Base-by-base conservation (phyloP, 768 basidiomycete genomes). In the Asterophora lycoperdoides region DNA sequence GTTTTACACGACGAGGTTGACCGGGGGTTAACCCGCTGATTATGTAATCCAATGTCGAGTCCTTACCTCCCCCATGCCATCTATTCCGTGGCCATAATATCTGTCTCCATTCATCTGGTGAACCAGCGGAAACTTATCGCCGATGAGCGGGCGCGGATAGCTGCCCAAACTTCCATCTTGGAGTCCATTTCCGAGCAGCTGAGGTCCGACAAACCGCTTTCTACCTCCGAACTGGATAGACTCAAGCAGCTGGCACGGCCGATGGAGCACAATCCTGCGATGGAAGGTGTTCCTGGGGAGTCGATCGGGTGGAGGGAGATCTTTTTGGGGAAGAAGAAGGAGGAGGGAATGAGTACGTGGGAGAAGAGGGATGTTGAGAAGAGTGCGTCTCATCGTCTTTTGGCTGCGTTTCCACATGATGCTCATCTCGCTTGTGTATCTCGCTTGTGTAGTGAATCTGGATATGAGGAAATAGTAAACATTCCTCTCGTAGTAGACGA, bases 21-120 rank as follows among this genome's bases (percentile, higher is more conserved):
- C n/a, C n/a, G n/a, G n/a, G 17, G 14, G 35, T 13, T 14, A 15
- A 37, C 18, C 26, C 30, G 8, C n/a, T 33, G 44, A 49, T 58
- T 58, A 58, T 49, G 52, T 58, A 52, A 58, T 48, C 55, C 33
- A 53, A 56, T 59, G 58, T 46, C 48, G 14, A 58, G 47, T 49
- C 44, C 60, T 40, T 86, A 86, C 66, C 60, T 84, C 49, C 83
- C 81, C 23, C 84, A 87, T 56, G 68, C 83, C 45, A 44, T 86
- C 53, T 87, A 79, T 63, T 78, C 83, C 28, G 67, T 82, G 39
- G 83, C 82, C 8, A 70, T 86, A 56, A 80, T 77, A 40, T 85
- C 85, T 18, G 62, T 86, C 51, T 79, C 84, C 23, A 80, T 85
- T 48, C 84, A 89, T 64, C 68, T 85, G 20, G 72, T 86, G 33